Percentiles rank a stretch among this genome's conserved stretches.
Evolutionary conservation across 805 yeast genomes (phyloP).

Genomic region (Hermanozyma aechmeae): DNA sequence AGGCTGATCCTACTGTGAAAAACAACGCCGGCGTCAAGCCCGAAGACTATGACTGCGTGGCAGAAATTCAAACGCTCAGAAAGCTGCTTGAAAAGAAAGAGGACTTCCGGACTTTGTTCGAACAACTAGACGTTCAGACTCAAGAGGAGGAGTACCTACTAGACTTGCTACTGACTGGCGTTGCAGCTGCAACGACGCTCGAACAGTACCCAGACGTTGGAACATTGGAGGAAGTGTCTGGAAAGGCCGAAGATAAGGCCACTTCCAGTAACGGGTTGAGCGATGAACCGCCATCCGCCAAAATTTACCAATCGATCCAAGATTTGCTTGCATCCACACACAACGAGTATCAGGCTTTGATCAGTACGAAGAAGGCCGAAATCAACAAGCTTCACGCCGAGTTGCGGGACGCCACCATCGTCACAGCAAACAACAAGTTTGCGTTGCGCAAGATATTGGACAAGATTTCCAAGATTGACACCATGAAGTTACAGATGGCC

Average conservation of each 20-base stretch:
- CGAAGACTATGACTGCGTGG: constrained; percentile 69
- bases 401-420: constrained; percentile 29
- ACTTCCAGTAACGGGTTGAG: too few relatives aligned
- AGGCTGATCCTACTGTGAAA: constrained; percentile 51
- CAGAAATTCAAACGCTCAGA: too few relatives aligned
- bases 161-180: too few relatives aligned
- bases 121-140: too few relatives aligned
- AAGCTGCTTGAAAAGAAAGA: too few relatives aligned
- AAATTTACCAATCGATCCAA: constrained; percentile 30
- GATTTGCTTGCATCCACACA: constrained; percentile 28
- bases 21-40: constrained; percentile 86
- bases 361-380: constrained; percentile 26
- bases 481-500: constrained; percentile 38
- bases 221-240: neutral
- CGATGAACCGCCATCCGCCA: constrained; percentile 19
- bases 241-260: neutral
- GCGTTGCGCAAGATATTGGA: constrained; percentile 26
- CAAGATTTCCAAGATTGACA: constrained; percentile 34
- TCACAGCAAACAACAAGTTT: constrained; percentile 34
- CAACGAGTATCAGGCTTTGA: constrained; percentile 27
- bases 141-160: constrained; percentile 18
- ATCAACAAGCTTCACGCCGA: constrained; percentile 25
- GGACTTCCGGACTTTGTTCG: too few relatives aligned
- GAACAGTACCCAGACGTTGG: neutral
- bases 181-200: too few relatives aligned